These are phyloP conservation scores for Irpex sp. DNA, from an alignment of 1,284 basidiomycete species.

Conservation along the genomic window DNA sequence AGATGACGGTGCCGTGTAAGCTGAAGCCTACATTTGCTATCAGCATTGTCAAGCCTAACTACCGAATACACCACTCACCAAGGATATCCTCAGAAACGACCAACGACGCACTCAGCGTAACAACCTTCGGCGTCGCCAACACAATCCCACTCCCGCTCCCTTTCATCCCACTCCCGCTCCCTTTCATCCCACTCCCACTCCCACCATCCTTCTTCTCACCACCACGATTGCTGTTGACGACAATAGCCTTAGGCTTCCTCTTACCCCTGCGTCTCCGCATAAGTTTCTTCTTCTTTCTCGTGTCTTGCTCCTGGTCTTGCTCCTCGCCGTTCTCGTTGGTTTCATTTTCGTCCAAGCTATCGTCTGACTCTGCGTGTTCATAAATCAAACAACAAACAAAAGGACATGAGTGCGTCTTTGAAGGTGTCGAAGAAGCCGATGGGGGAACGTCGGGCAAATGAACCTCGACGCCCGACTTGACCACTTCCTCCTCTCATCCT, in stretches of 20 bases:
- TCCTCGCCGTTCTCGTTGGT: constrained; percentile 56
- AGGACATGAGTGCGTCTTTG: too few relatives aligned
- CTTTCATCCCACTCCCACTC: too few relatives aligned
- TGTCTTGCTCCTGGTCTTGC: constrained; percentile 32
- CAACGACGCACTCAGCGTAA: constrained; percentile 37
- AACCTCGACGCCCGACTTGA: neutral
- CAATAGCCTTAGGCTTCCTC: constrained; percentile 37
- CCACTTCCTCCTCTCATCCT: neutral
- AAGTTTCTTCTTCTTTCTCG: constrained; percentile 35
- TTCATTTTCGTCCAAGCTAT: constrained; percentile 33
- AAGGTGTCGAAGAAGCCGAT: too few relatives aligned
- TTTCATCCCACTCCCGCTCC: neutral
- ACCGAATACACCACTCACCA: too few relatives aligned
- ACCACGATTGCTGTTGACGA: neutral
- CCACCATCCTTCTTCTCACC: constrained; percentile 8
- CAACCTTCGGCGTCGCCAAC: constrained; percentile 21
- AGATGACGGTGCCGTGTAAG: constrained; percentile 95
- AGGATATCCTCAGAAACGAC: constrained; percentile 77
- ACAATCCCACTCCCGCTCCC: constrained; percentile 23
- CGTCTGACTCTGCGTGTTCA: too few relatives aligned
- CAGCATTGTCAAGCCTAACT: too few relatives aligned
- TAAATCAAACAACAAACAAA: too few relatives aligned
- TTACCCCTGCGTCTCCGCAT: constrained; percentile 37
- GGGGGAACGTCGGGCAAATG: neutral
- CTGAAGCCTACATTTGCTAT: too few relatives aligned